A percentile compares a stretch with the other conserved stretches of the same genome.
Conservation (phyloP, 2,329 filamentous ascomycete species). For the Diplodia corticola region DNA sequence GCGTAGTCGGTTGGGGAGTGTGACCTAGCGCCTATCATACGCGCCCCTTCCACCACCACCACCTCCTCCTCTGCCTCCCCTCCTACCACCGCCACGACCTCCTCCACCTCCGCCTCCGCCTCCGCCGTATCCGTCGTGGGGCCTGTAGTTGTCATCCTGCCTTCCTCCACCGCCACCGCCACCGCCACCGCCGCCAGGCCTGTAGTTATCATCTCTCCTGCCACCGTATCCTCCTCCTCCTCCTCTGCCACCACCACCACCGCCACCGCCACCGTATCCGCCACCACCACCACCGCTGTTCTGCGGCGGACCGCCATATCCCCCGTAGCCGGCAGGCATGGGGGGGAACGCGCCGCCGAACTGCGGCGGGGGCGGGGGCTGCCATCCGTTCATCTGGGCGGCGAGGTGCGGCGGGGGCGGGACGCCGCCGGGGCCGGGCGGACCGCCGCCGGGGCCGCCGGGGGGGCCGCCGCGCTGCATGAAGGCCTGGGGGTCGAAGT, state of each 20-base stretch:
- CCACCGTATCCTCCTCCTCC: slow-evolving; percentile 29
- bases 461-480: not conserved
- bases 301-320: slow-evolving; percentile 11
- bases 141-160: slow-evolving; percentile 27
- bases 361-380: slow-evolving; percentile 30
- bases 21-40: slow-evolving; percentile 19
- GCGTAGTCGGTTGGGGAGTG: not conserved
- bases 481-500: slow-evolving; percentile 30
- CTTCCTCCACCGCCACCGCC: slow-evolving; percentile 3
- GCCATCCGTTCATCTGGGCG: slow-evolving; percentile 29
- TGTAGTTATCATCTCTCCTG: slow-evolving; percentile 29
- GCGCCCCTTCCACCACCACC: slow-evolving; percentile 29
- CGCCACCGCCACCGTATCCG: slow-evolving; percentile 14
- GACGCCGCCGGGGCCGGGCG: slow-evolving; percentile 28
- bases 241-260: slow-evolving; percentile 16
- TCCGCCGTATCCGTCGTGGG: slow-evolving; percentile 30
- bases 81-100: slow-evolving; percentile 19
- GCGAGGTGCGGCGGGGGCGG: slow-evolving; percentile 27
- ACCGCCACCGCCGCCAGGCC: slow-evolving; percentile 10
- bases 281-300: not conserved
- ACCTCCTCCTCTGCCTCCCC: slow-evolving; percentile 29
- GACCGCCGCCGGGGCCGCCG: slow-evolving; percentile 12
- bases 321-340: slow-evolving; percentile 18
- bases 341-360: slow-evolving; percentile 27
- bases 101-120: slow-evolving; percentile 27